Evolutionary conservation across 257 asterid species (phyloP), one percentile per base, ranked within the genome.

Genomic region (Primulina huaijiensis): DNA sequence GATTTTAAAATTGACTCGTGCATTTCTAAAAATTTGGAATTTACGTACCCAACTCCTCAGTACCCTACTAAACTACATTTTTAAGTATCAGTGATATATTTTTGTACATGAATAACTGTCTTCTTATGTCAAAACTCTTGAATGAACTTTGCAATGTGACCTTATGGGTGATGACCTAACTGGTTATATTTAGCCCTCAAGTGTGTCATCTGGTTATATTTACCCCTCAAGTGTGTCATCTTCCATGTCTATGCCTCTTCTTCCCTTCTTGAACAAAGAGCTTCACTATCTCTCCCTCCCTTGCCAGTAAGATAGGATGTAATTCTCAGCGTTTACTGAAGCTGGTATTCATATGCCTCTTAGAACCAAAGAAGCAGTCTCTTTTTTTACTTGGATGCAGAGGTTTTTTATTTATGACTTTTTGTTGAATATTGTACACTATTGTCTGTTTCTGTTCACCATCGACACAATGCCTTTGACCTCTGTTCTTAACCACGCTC

Each of bases 21-120:
- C 72, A 72, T 75, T 67, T 73, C 53, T 27, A 23, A 64, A 60
- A 31, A 3, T 38, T 56, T 40, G 68, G 19, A 43, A 71, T 37
- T 33, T 65, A 65, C 37, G 62, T 56, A 33, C 21, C 40, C 50
- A 40, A 40, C 50, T 11, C 50, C 14, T 27, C 30, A 27, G 30
- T 27, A 27, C 30, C 30, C 30, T 27, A 27, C 3, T 3, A 27
- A 27, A 27, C 30, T 27, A 27, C 71, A 62, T 57, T 21, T 27
- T 60, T 40, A 56, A 65, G 35, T 40, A 19, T 29, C 34, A 63
- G 50, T 40, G 16, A 16, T 43, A 43, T 14, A 12, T 43, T 43
- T 43, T 43, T 43, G 6, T 11, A 43, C 1, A 43, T 14, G 55
- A 43, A 14, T 0, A 40, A 1, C 52, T 11, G 52, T 11, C 16